Evolutionary conservation across 768 basidiomycete species (phyloP).

Genomic region (Sutorius australiensis): DNA sequence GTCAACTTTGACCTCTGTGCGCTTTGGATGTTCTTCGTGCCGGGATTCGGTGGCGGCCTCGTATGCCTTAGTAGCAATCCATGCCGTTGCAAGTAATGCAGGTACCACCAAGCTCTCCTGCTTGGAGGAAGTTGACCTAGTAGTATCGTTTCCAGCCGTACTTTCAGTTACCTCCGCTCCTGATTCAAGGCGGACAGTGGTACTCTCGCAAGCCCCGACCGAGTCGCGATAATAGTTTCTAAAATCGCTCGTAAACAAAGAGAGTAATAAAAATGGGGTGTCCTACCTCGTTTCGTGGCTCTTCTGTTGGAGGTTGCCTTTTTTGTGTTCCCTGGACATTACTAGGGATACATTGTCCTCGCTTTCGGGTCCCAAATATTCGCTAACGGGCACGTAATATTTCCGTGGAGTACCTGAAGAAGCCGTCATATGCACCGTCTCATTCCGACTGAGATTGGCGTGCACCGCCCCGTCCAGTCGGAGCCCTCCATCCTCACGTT

Average conservation of each 20-base stretch:
- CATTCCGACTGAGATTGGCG: constrained; percentile 4
- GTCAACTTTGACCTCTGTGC: not conserved
- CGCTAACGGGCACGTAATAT: constrained; percentile 21
- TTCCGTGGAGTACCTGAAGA: not conserved
- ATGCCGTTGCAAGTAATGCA: constrained; percentile 6
- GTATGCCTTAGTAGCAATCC: constrained; percentile 7
- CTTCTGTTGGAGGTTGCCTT: not conserved
- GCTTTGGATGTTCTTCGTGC: constrained; percentile 2
- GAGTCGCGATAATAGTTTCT: not conserved
- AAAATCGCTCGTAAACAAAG: not conserved
- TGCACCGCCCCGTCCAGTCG: not conserved
- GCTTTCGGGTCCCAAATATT: constrained; percentile 2
- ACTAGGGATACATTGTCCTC: not conserved
- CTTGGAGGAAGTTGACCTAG: constrained; percentile 1
- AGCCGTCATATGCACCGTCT: not conserved
- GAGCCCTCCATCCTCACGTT: not conserved
- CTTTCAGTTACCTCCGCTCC: not conserved
- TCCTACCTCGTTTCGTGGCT: constrained; percentile 1
- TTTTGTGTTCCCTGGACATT: not conserved
- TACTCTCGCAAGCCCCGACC: not conserved
- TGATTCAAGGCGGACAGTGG: not conserved
- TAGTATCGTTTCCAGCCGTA: not conserved
- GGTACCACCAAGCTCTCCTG: constrained; percentile 11
- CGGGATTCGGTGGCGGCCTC: constrained; percentile 9
- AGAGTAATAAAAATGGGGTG: not conserved